Percentiles rank a stretch among this genome's conserved stretches.
These are phyloP conservation scores for Rhododendron mucronatum DNA, from an alignment of 148 eudicot genomes.

Conservation along the genomic window DNA sequence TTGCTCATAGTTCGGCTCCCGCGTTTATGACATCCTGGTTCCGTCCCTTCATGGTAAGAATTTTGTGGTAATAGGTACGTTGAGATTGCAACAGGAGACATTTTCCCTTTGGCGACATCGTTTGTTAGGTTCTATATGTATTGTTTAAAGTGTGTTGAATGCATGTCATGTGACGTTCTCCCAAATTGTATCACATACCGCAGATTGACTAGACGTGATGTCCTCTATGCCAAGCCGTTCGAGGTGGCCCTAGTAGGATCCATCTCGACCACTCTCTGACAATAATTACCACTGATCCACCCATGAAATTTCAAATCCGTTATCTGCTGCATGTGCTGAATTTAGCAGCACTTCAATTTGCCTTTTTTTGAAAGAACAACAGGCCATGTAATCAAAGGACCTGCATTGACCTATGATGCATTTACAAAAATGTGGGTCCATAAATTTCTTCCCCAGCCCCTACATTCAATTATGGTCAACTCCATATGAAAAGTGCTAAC, in stretches of 20 bases:
- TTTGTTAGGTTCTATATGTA: neutral
- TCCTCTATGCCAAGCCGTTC: neutral
- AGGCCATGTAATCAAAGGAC: conserved; percentile 5
- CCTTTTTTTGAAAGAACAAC: neutral
- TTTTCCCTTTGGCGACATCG: neutral
- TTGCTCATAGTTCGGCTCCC: too few relatives aligned
- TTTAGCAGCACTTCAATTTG: neutral
- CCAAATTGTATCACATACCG: neutral
- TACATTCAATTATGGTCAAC: conserved; percentile 4
- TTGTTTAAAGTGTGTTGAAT: neutral
- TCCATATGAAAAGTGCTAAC: conserved; percentile 8
- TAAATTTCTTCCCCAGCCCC: neutral
- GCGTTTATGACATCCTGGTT: too few relatives aligned
- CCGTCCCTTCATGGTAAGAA: neutral
- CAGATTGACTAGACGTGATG: neutral
- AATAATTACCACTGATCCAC: neutral
- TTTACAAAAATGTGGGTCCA: neutral
- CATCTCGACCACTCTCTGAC: neutral
- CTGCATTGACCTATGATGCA: conserved; percentile 2
- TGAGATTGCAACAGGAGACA: neutral
- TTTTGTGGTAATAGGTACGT: neutral
- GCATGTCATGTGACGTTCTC: neutral
- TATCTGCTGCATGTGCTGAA: neutral
- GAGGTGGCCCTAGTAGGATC: neutral
- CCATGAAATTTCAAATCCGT: neutral